Evolutionary conservation across 306 rosid genomes (phyloP), one percentile per base, ranked within the genome.

Genomic region (Begonia fuchsioides): DNA sequence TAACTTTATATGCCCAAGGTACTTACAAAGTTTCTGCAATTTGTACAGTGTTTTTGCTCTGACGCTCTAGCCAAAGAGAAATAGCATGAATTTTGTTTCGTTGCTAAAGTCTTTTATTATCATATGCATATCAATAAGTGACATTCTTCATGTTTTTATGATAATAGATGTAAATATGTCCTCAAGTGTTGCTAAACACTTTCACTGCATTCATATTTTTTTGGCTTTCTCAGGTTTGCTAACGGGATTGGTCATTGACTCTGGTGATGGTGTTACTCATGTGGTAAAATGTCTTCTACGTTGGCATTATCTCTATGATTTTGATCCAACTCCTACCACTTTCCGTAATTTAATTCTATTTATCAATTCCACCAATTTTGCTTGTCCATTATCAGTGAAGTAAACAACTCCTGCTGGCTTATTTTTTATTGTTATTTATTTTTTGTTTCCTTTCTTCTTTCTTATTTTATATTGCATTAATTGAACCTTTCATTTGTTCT

Each of bases 1-100:
- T 92, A 57, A 92, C 98, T 18, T 66, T 92, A 74, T 92, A 92
- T 77, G 98, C 98, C 68, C 98, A 92, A 92, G 98, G 98, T 92
- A 93, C 83, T 85, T 75, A 79, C 74, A 84, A 71, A 64, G 17
- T 55, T 56, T 49, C 35, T 44, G 15, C 46, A 66, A 52, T 67
- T 73, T 26, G 35, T 26, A 26, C 13, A 0, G 32, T 13, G n/a
- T 26, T 26, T 26, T 26, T 26, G 3, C 32, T n/a, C 7, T 26
- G 35, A 26, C 8, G 35, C 35, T 26, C 4, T 26, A 6, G 7
- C 7, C 35, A 26, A 26, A 26, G 35, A 26, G 35, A 26, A 26
- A 26, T 26, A 4, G 7, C 7, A 5, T n/a, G n/a, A n/a, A n/a
- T n/a, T n/a, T n/a, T n/a, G n/a, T n/a, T n/a, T n/a, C n/a, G n/a